Base-by-base conservation (phyloP, 2,329 filamentous ascomycete species). In the Penicillium sp. region DNA sequence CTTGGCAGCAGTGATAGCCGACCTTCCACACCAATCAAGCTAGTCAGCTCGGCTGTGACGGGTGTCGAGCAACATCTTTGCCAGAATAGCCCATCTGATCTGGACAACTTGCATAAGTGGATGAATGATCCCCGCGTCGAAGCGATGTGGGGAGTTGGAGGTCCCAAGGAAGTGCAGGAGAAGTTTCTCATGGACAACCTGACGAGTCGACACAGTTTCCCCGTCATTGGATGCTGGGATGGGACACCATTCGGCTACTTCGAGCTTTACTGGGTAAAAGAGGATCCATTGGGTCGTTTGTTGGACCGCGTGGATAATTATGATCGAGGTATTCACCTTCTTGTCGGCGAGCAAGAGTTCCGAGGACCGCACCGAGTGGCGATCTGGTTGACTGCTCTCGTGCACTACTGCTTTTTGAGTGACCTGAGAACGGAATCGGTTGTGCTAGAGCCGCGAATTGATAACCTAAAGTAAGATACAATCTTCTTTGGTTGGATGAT, bases 221-320 rank as follows among this genome's bases (percentile, higher is more conserved):
- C 95, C 0, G 92, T 88, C 0, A 93, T 98, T 59, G 95, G 91
- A 1, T 88, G 92, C 71, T 99, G 93, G 91, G 92, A 98, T 66
- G 93, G 92, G 11, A 89, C 93, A 59, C 93, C 93, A 0, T 99
- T 98, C 77, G 95, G 92, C 0, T 99, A 96, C 72, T 97, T 99
- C 71, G 95, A 99, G 78, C 84, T 99, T 33, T 99, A 99, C 77
- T 99, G 95, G 93, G 92, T 95, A 3, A 96, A 96, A 69, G 95
- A 99, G 72, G 95, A 98, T 69, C 78, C 81, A 0, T 73, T 99
- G 1, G 92, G 91, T 0, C 83, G 82, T 48, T 82, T 91, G 62
- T 75, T 96, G 4, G 87, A 72, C 0, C 82, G 82, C 0, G 85
- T 87, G 0, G 85, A 84, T 8, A 90, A 96, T 67, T 98, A 89